Conservation (phyloP, 164 flowering plant species). For the Sextonia rubra region DNA sequence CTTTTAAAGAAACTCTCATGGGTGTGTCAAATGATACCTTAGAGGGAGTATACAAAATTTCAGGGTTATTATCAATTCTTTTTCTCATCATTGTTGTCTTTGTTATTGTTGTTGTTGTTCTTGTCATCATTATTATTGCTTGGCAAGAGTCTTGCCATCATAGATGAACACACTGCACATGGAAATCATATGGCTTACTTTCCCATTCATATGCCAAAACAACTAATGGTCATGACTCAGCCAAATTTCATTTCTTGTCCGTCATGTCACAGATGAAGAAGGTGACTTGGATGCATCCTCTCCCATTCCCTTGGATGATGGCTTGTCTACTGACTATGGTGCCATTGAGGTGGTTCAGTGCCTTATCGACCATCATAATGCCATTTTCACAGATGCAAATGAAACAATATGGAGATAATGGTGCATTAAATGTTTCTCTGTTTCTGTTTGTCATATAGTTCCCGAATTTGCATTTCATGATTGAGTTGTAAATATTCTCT, state of each 20-base stretch:
- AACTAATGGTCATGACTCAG: background rate
- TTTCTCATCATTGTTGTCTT: too few species aligned
- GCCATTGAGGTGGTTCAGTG: conserved; percentile 84
- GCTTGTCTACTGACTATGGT: conserved; percentile 56
- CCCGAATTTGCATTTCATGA: background rate
- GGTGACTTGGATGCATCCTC: conserved; percentile 60
- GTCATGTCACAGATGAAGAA: conserved; percentile 44
- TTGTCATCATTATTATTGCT: too few species aligned
- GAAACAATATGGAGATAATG: conserved; percentile 83
- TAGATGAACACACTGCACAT: too few species aligned
- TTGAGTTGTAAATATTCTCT: background rate
- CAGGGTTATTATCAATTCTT: too few species aligned
- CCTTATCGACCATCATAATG: conserved; percentile 82
- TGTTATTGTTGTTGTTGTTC: too few species aligned
- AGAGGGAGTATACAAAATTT: too few species aligned
- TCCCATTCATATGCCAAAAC: too few species aligned
- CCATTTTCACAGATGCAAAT: conserved; percentile 80
- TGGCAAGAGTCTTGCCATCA: too few species aligned
- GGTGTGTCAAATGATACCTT: too few species aligned
- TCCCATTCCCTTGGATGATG: conserved; percentile 78
- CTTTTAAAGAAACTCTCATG: too few species aligned
- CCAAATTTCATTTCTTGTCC: background rate
- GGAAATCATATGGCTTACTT: too few species aligned
- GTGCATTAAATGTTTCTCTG: background rate
- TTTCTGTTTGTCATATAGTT: background rate